Evolutionary conservation across 2,329 filamentous ascomycete species (phyloP), one percentile per base, ranked within the genome.

Genomic region (Xylaria sp.): DNA sequence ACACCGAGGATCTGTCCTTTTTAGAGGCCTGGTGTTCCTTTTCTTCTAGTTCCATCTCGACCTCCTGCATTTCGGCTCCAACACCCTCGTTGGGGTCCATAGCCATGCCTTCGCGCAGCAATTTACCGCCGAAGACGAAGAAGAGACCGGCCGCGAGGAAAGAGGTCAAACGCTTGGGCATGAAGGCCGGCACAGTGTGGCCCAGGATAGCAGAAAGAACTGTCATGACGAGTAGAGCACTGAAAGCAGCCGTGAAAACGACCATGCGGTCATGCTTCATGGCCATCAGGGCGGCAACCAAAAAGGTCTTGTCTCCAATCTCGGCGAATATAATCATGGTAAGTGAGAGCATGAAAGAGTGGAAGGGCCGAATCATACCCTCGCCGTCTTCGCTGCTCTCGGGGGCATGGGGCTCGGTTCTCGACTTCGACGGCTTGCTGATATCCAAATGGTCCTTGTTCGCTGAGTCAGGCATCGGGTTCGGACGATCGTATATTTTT

Each of bases 291-390:
- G 92, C 93, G 5, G 94, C 94, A 19, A 99, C 91, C 49, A 99
- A 82, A 79, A 99, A 99, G 0, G 94, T 99, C 78, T 99, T 99
- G 83, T 99, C 94, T 64, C 94, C 94, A 69, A 99, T 86, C 74
- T 99, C 94, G 52, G 93, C 97, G 68, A 97, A 89, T 63, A 97
- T 79, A 69, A 99, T 99, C 94, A 97, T 99, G 59, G 92, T 93
- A 61, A 97, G 86, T 13, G 94, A 96, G 37, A 97, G 86, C 10
- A 96, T 71, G 70, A 94, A 95, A 3, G 94, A 97, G 74, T 99
- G 93, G 69, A 87, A 80, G 16, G 91, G 90, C 63, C 87, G 88
- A 61, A 92, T 91, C 47, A 92, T 78, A 60, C 87, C 85, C 34
- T 79, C 76, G n/a, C 65, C 67, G 8, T 70, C 70, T 8, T 81